A percentile compares a stretch with the other conserved stretches of the same genome.
Evolutionary conservation across 2,329 filamentous ascomycete genomes (phyloP).

Genomic region (Epichloe glyceriae): DNA sequence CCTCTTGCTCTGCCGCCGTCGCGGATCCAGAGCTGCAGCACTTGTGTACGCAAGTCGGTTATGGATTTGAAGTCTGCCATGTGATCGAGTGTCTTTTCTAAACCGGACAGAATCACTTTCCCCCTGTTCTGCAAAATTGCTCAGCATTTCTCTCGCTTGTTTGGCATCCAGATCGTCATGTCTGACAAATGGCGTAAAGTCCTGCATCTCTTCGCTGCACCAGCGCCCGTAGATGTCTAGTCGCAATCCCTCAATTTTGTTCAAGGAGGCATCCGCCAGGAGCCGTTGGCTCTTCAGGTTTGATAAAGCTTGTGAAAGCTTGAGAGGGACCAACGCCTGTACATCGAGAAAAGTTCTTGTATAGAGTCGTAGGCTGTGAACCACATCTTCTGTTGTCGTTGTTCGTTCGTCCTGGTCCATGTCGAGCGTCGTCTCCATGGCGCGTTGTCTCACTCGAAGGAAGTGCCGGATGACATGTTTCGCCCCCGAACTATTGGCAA

Average conservation of each 20-base stretch:
- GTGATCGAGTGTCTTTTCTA: constrained; percentile 44
- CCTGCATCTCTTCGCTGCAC: constrained; percentile 70
- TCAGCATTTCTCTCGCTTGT: constrained; percentile 47
- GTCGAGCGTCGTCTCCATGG: constrained; percentile 51
- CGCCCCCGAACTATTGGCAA: constrained; percentile 68
- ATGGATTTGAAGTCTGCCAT: constrained; percentile 56
- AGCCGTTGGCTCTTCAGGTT: constrained; percentile 58
- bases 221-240: constrained; percentile 68
- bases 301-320: constrained; percentile 55
- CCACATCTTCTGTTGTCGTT: constrained; percentile 34
- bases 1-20: constrained; percentile 51
- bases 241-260: constrained; percentile 53
- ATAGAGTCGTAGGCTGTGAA: constrained; percentile 58
- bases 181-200: constrained; percentile 77
- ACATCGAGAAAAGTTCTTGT: constrained; percentile 66
- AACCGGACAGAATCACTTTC: constrained; percentile 47
- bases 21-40: constrained; percentile 64
- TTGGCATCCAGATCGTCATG: constrained; percentile 59
- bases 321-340: constrained; percentile 60
- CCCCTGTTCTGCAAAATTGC: constrained; percentile 49
- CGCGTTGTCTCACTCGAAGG: constrained; percentile 56
- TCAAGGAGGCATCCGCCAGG: constrained; percentile 56
- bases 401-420: constrained; percentile 28
- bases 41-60: constrained; percentile 53
- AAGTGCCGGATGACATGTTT: constrained; percentile 71